Conservation (phyloP, 768 basidiomycete genomes). For the Leccinum subtestaceum region DNA sequence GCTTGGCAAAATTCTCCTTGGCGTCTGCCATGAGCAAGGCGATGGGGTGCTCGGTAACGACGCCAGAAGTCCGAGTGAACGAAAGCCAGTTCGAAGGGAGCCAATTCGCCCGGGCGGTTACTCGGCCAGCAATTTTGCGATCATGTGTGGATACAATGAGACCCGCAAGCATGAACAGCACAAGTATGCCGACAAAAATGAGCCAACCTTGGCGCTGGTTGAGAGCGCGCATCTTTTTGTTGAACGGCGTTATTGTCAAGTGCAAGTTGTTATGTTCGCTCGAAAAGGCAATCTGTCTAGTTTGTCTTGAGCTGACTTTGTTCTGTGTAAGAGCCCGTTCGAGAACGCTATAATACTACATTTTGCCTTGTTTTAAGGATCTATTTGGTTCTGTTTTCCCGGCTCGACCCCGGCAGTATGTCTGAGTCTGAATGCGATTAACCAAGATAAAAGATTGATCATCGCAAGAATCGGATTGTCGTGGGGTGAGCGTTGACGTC, state of each 20-base stretch:
- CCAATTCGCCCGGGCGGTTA: conserved; percentile 10
- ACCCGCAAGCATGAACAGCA: conserved; percentile 51
- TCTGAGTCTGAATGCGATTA: background rate
- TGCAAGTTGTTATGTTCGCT: conserved; percentile 3
- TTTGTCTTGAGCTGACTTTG: background rate
- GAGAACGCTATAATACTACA: background rate
- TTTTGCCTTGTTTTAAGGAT: background rate
- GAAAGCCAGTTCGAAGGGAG: conserved; percentile 21
- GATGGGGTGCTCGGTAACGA: conserved; percentile 66
- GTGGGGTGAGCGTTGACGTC: too few species aligned
- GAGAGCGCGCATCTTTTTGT: conserved; percentile 15
- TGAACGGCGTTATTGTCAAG: background rate
- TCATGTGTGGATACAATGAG: conserved; percentile 40
- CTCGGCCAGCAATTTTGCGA: background rate
- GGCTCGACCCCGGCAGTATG: background rate
- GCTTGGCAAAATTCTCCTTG: conserved; percentile 62
- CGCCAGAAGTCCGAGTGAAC: conserved; percentile 9
- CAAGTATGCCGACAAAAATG: conserved; percentile 40
- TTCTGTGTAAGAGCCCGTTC: background rate
- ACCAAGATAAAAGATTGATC: too few species aligned
- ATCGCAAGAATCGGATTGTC: too few species aligned
- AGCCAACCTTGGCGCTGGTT: conserved; percentile 34
- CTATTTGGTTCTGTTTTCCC: background rate
- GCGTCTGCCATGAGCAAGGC: conserved; percentile 81
- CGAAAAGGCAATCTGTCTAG: conserved; percentile 20